Conservation (phyloP, 257 asterid species). For the Mitragyna speciosa region DNA sequence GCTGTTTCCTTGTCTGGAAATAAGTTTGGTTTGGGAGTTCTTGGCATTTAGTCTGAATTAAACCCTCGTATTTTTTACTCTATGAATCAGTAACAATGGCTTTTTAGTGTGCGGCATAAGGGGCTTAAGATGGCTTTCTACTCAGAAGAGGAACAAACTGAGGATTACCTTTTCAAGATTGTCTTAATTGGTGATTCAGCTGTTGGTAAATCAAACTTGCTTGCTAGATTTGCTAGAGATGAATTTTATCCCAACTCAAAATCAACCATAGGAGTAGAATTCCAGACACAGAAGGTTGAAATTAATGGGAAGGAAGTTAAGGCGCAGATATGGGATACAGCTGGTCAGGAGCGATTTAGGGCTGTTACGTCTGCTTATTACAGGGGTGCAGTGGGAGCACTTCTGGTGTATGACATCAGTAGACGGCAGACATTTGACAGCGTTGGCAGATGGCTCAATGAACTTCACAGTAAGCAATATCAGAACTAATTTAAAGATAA, state of each 20-base stretch:
- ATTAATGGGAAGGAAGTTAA: constrained; percentile 87
- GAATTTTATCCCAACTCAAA: constrained; percentile 90
- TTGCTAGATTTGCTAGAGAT: constrained; percentile 91
- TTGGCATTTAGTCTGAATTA: constrained; percentile 13
- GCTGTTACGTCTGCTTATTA: constrained; percentile 97
- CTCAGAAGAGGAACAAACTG: constrained; percentile 61
- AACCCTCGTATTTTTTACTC: constrained; percentile 15
- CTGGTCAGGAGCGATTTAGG: constrained; percentile 97
- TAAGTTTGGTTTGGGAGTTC: constrained; percentile 6
- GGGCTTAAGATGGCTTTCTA: constrained; percentile 58
- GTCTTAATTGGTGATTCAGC: constrained; percentile 89
- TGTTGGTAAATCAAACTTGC: constrained; percentile 95
- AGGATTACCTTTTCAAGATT: constrained; percentile 85
- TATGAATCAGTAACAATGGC: constrained; percentile 35
- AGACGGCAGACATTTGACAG: constrained; percentile 85
- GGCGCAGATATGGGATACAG: constrained; percentile 99
- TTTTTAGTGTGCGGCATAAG: constrained; percentile 26
- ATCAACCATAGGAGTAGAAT: constrained; percentile 96
- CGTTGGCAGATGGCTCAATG: constrained; percentile 85
- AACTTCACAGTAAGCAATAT: constrained; percentile 82
- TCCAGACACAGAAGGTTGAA: constrained; percentile 88
- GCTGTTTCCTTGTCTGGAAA: constrained; percentile 2
- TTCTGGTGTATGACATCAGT: constrained; percentile 88
- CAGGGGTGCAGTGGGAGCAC: constrained; percentile 98
- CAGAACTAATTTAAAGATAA: background rate